phyloP scores from a whole-genome alignment of 177 flowering plant genomes.

The Tripterygium wilfordii region DNA sequence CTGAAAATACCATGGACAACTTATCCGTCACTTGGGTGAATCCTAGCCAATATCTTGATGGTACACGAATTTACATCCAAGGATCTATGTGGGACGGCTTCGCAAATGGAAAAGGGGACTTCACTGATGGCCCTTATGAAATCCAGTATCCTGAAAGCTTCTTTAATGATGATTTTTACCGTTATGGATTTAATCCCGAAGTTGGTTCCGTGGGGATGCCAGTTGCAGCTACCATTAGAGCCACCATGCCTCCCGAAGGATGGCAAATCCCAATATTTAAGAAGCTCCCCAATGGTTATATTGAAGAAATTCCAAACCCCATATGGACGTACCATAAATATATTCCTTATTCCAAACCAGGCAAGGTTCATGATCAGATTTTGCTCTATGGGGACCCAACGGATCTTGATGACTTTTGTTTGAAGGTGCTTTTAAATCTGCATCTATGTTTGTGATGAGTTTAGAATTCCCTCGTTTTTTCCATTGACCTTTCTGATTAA shows the following conservation, averaged over 20 bases:
- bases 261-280: conserved; percentile 85
- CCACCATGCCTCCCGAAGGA: conserved; percentile 92
- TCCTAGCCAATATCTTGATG: conserved; percentile 95
- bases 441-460: conserved; percentile 1
- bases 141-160: conserved; percentile 90
- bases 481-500: conserved; percentile 3
- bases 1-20: conserved; percentile 16
- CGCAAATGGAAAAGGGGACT: conserved; percentile 86
- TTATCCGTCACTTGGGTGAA: conserved; percentile 23
- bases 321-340: conserved; percentile 94
- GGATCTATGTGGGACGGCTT: conserved; percentile 99
- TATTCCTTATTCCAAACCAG: conserved; percentile 91
- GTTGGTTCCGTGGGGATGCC: conserved; percentile 98
- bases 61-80: conserved; percentile 79
- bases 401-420: conserved; percentile 93
- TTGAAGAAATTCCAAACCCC: conserved; percentile 82
- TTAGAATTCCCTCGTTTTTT: not conserved
- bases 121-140: conserved; percentile 92
- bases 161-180: conserved; percentile 69
- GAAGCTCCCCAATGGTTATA: conserved; percentile 51
- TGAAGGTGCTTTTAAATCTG: conserved; percentile 50
- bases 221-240: conserved; percentile 91
- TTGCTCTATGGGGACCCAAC: conserved; percentile 62
- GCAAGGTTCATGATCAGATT: conserved; percentile 74
- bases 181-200: conserved; percentile 95